A percentile compares a stretch with the other conserved stretches of the same genome.
Conservation (phyloP, 345 rosid genomes). For the Salix brachista region DNA sequence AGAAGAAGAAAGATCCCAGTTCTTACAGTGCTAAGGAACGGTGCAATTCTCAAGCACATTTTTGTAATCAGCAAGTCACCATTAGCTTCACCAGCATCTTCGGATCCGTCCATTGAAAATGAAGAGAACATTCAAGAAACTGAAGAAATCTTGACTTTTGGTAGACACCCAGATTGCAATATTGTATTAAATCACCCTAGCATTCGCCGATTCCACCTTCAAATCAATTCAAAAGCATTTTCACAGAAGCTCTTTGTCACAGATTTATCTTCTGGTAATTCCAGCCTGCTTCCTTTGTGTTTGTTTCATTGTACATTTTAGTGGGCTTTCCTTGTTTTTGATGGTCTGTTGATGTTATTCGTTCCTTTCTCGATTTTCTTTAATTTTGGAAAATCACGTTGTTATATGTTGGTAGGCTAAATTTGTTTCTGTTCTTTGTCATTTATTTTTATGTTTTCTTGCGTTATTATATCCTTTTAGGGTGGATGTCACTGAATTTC, state of each 20-base stretch:
- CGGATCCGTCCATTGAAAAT: constrained; percentile 14
- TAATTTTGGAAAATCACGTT: neutral
- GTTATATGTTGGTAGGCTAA: neutral
- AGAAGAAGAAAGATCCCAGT: constrained; percentile 53
- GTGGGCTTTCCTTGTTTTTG: neutral
- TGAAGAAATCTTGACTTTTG: constrained; percentile 63
- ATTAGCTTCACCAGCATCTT: neutral
- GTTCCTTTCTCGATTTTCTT: neutral
- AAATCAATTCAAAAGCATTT: constrained; percentile 48
- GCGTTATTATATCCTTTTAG: neutral
- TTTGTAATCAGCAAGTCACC: constrained; percentile 54
- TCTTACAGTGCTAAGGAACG: constrained; percentile 70
- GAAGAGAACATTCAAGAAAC: constrained; percentile 19
- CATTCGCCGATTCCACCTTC: constrained; percentile 83
- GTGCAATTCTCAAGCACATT: constrained; percentile 77
- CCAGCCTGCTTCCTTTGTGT: neutral
- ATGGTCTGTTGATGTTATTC: neutral
- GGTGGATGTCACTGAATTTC: neutral
- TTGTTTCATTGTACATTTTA: neutral
- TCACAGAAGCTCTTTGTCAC: constrained; percentile 59
- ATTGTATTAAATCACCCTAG: constrained; percentile 80
- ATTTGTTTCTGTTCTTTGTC: neutral
- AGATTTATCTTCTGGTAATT: constrained; percentile 74
- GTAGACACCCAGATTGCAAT: constrained; percentile 80
- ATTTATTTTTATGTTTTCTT: neutral